Evolutionary conservation across 345 rosid species (phyloP).

Genomic region (Eucalyptus pauciflora): DNA sequence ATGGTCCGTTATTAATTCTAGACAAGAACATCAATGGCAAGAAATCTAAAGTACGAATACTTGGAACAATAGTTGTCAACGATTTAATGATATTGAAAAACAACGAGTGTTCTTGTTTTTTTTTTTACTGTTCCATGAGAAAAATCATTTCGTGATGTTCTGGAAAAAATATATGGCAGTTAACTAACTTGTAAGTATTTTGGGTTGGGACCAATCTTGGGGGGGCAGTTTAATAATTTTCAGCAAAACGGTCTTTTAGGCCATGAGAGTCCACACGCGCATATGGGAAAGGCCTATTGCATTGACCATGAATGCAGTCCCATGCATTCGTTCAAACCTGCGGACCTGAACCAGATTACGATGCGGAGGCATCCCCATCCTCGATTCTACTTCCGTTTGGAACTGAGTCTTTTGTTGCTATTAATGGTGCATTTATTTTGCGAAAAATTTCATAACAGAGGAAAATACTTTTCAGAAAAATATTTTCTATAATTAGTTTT

Average conservation of each 20-base stretch:
- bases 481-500: rapidly evolving
- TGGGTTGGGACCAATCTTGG: too few species aligned
- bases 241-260: background rate
- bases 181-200: too few species aligned
- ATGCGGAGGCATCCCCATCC: background rate
- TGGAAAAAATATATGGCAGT: too few species aligned
- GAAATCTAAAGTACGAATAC: background rate
- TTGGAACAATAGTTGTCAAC: too few species aligned
- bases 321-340: background rate
- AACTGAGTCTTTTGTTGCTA: background rate
- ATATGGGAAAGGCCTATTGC: background rate
- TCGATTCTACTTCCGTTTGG: background rate
- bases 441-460: too few species aligned
- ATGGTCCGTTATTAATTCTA: background rate
- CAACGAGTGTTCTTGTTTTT: too few species aligned
- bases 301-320: background rate
- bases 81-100: too few species aligned
- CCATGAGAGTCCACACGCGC: background rate
- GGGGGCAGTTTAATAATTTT: background rate
- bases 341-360: background rate
- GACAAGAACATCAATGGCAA: background rate
- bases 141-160: too few species aligned
- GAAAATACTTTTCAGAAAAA: rapidly evolving
- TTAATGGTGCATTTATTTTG: too few species aligned
- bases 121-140: too few species aligned